Conservation (phyloP, 495 filamentous ascomycete species). For the Sporormia fimetaria region DNA sequence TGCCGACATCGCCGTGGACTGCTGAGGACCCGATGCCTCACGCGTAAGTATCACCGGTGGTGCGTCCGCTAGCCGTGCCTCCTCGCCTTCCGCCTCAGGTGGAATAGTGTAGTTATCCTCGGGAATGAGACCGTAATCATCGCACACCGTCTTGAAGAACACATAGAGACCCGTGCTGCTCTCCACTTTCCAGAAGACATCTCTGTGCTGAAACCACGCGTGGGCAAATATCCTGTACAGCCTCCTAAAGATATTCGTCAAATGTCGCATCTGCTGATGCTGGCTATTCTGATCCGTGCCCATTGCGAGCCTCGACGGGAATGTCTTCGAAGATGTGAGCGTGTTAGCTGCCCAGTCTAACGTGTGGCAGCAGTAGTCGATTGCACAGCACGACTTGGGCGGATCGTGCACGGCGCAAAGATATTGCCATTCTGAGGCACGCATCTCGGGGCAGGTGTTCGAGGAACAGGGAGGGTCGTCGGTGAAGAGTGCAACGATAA, state of each 20-base stretch:
- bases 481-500: conserved; percentile 84
- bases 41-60: not conserved
- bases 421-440: conserved; percentile 96
- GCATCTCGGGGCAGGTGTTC: conserved; percentile 90
- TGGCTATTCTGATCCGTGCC: conserved; percentile 34
- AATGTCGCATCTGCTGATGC: conserved; percentile 58
- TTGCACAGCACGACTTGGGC: conserved; percentile 90
- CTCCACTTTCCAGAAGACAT: conserved; percentile 95
- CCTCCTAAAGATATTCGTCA: conserved; percentile 87
- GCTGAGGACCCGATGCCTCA: too few relatives aligned
- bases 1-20: not conserved
- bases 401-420: conserved; percentile 94
- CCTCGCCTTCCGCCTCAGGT: conserved; percentile 72
- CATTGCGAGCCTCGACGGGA: conserved; percentile 75
- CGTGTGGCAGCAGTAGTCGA: conserved; percentile 97
- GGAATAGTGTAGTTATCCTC: conserved; percentile 94
- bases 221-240: conserved; percentile 96
- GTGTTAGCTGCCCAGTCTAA: conserved; percentile 92
- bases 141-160: conserved; percentile 94
- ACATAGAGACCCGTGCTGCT: conserved; percentile 75
- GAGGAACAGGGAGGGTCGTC: conserved; percentile 80
- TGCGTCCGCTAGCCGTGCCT: conserved; percentile 20
- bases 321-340: conserved; percentile 79
- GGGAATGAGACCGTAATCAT: conserved; percentile 75
- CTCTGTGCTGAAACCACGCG: conserved; percentile 94